phyloP scores from a whole-genome alignment of 108 stramenopile species.

The Seminavis robusta region DNA sequence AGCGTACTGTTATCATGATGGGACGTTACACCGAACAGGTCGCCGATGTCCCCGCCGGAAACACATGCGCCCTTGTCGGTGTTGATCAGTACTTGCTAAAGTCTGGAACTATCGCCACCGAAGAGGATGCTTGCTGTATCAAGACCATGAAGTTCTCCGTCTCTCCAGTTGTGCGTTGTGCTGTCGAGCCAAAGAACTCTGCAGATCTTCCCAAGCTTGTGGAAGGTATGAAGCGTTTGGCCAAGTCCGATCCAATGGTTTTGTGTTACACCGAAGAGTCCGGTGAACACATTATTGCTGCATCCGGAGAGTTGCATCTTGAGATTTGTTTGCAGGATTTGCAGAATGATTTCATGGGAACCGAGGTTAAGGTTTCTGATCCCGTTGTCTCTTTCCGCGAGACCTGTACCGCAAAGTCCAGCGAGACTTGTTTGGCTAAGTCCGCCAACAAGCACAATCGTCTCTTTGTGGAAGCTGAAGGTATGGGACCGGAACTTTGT shows the following conservation, averaged over 20 bases:
- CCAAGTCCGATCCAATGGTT: slow-evolving; percentile 99
- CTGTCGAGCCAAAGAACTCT: slow-evolving; percentile 99
- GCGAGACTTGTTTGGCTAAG: slow-evolving; percentile 95
- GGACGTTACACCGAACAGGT: slow-evolving; percentile 99
- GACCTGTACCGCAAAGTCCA: slow-evolving; percentile 92
- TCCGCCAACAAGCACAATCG: slow-evolving; percentile 99
- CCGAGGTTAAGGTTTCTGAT: slow-evolving; percentile 98
- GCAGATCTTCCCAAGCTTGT: slow-evolving; percentile 99
- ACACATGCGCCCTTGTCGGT: slow-evolving; percentile 99
- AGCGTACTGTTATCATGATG: slow-evolving; percentile 99
- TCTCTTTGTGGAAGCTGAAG: slow-evolving; percentile 92
- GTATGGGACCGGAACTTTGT: slow-evolving; percentile 86
- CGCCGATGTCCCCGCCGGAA: slow-evolving; percentile 98
- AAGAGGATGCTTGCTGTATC: slow-evolving; percentile 94
- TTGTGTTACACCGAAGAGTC: slow-evolving; percentile 99
- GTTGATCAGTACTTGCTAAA: slow-evolving; percentile 99
- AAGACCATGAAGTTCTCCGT: slow-evolving; percentile 99
- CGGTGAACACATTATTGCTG: slow-evolving; percentile 99
- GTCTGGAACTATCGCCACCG: slow-evolving; percentile 98
- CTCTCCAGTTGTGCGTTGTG: slow-evolving; percentile 99
- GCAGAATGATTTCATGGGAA: slow-evolving; percentile 99
- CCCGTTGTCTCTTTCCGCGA: slow-evolving; percentile 99
- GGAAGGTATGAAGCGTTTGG: slow-evolving; percentile 99
- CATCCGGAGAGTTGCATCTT: slow-evolving; percentile 98
- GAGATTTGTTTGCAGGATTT: slow-evolving; percentile 99